Percentiles rank a stretch among this genome's conserved stretches.
Conservation (phyloP, 2,329 filamentous ascomycete genomes). For the Fonsecaea pugnacius region DNA sequence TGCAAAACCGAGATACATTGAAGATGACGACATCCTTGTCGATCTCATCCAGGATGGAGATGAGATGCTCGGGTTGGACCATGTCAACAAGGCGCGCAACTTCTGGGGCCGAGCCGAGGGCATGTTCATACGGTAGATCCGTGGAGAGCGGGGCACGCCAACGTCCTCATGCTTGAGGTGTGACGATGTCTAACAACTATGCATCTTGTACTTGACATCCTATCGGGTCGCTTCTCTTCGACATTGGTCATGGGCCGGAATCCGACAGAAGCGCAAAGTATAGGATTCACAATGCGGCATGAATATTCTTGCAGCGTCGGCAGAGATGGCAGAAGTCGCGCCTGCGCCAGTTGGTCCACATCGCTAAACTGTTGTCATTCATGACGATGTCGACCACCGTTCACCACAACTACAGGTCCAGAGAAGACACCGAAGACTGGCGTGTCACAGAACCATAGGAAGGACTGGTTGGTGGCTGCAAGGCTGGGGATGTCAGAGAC, state of each 20-base stretch:
- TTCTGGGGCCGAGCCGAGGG: conserved; percentile 66
- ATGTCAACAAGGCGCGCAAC: conserved; percentile 64
- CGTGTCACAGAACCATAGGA: not conserved
- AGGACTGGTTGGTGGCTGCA: not conserved
- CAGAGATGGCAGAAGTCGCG: not conserved
- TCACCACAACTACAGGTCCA: not conserved
- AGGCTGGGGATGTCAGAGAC: not conserved
- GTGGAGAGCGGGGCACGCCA: not conserved
- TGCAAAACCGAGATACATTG: conserved; percentile 78
- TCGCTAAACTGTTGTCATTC: not conserved
- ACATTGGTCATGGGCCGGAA: not conserved
- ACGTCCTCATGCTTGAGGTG: conserved; percentile 5
- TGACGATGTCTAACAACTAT: not conserved
- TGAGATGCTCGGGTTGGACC: conserved; percentile 72
- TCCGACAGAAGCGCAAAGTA: not conserved
- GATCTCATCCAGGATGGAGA: conserved; percentile 70
- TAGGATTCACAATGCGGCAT: not conserved
- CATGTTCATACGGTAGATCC: conserved; percentile 59
- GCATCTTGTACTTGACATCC: conserved; percentile 4
- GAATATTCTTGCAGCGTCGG: not conserved
- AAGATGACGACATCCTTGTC: conserved; percentile 66
- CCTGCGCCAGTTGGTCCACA: not conserved
- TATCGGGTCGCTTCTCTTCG: not conserved
- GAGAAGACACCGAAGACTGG: not conserved
- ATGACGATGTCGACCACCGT: not conserved